Evolutionary conservation across 2,329 filamentous ascomycete genomes (phyloP).

Genomic region (Fusarium lyarnte): DNA sequence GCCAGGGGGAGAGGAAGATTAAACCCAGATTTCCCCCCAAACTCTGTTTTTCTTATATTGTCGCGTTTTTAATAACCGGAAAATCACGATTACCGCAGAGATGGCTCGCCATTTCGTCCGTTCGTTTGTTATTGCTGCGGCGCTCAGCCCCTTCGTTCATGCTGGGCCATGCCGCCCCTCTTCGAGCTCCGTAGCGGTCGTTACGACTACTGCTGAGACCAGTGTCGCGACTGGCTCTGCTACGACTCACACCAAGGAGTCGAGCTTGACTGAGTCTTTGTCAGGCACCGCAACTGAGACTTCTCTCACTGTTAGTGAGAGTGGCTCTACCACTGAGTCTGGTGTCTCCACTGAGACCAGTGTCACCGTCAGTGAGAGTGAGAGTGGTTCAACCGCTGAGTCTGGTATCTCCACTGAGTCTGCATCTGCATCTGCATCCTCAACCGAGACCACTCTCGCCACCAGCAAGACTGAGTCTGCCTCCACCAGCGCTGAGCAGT

Average conservation of each 20-base stretch:
- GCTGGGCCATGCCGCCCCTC: constrained; percentile 19
- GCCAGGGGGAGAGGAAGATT: background rate
- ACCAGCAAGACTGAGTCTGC: background rate
- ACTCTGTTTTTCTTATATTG: background rate
- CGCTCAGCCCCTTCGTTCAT: constrained; percentile 1
- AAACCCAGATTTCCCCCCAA: background rate
- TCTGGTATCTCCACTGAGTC: background rate
- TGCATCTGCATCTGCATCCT: background rate
- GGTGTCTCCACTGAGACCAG: background rate
- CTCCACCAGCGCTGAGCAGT: background rate
- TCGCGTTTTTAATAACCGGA: background rate
- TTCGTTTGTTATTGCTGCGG: constrained; percentile 10
- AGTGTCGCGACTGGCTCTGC: background rate
- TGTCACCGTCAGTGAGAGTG: background rate
- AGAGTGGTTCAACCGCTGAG: background rate
- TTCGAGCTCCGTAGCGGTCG: background rate
- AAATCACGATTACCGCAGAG: background rate
- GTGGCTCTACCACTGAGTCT: background rate
- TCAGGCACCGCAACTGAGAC: background rate
- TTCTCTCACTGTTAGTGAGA: background rate
- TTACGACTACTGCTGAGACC: background rate
- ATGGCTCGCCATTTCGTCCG: constrained; percentile 22
- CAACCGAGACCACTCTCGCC: background rate
- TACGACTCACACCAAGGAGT: background rate
- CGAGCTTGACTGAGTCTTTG: background rate